Conservation (phyloP, 2,329 filamentous ascomycete species). For the Fusarium acutatum region DNA sequence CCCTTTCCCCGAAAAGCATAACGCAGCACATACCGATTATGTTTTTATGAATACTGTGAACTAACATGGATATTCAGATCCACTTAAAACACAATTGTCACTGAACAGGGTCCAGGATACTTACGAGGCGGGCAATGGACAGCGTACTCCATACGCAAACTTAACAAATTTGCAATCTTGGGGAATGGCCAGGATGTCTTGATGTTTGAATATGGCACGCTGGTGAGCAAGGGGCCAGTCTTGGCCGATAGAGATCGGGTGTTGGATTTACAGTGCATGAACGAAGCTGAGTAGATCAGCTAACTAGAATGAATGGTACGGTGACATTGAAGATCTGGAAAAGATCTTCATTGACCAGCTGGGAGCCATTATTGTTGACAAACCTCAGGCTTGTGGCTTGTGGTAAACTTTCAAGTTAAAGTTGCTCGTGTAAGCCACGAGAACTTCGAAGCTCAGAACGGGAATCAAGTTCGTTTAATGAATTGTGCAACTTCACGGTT, state of each 20-base stretch:
- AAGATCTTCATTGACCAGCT: background rate
- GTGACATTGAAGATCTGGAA: slow-evolving; percentile 4
- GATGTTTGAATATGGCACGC: slow-evolving; percentile 1
- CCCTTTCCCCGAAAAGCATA: background rate
- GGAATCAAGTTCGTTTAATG: slow-evolving; percentile 12
- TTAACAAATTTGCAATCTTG: slow-evolving; percentile 4
- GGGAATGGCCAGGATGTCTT: slow-evolving; percentile 4
- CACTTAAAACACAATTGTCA: slow-evolving; percentile 7
- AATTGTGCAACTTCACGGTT: background rate
- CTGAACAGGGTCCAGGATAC: slow-evolving; percentile 8
- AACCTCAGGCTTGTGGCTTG: background rate
- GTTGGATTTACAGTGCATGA: slow-evolving; percentile 16
- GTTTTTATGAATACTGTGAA: background rate
- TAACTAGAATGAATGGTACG: slow-evolving; percentile 14
- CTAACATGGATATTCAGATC: background rate
- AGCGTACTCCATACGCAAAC: background rate
- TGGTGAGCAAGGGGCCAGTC: background rate
- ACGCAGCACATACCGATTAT: background rate
- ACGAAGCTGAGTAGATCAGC: slow-evolving; percentile 8
- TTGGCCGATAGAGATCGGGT: slow-evolving; percentile 26
- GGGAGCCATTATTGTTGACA: background rate
- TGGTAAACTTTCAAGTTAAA: background rate
- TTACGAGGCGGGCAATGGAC: background rate
- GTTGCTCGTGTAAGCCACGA: background rate
- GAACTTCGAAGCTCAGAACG: background rate